These are phyloP conservation scores for Cladophialophora exuberans DNA, from an alignment of 2,329 filamentous ascomycete species.

Conservation along the genomic window DNA sequence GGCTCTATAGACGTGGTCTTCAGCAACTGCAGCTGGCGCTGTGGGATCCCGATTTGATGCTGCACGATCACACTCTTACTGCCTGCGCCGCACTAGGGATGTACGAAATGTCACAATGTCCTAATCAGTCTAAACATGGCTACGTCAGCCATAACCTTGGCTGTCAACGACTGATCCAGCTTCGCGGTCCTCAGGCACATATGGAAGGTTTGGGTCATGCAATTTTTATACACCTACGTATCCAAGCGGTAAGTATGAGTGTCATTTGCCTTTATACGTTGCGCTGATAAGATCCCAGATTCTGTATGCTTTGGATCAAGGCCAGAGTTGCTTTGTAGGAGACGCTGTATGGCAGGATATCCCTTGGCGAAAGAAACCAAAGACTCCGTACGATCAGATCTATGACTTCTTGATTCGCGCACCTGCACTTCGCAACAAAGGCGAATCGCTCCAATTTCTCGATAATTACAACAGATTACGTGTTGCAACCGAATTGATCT, in stretches of 20 bases:
- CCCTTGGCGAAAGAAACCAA: slow-evolving; percentile 37
- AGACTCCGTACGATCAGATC: slow-evolving; percentile 36
- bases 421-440: slow-evolving; percentile 34
- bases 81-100: slow-evolving; percentile 41
- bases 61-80: slow-evolving; percentile 41
- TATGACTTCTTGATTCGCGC: slow-evolving; percentile 38
- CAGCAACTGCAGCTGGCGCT: slow-evolving; percentile 42
- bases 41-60: slow-evolving; percentile 37
- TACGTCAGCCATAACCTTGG: slow-evolving; percentile 41
- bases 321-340: slow-evolving; percentile 36
- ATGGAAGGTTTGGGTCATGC: slow-evolving; percentile 38
- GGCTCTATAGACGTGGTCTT: slow-evolving; percentile 40
- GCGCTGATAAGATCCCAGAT: slow-evolving; percentile 33
- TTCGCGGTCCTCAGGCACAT: slow-evolving; percentile 40
- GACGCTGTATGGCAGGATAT: slow-evolving; percentile 37
- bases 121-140: slow-evolving; percentile 35
- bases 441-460: slow-evolving; percentile 24
- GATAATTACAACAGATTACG: slow-evolving; percentile 23
- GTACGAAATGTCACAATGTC: slow-evolving; percentile 44
- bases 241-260: slow-evolving; percentile 29
- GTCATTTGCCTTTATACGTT: slow-evolving; percentile 10
- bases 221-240: slow-evolving; percentile 39
- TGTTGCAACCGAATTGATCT: slow-evolving; percentile 28
- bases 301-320: slow-evolving; percentile 34
- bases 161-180: slow-evolving; percentile 38